Evolutionary conservation across 768 basidiomycete genomes (phyloP), one percentile per base, ranked within the genome.

Genomic region (Jaapia argillacea): DNA sequence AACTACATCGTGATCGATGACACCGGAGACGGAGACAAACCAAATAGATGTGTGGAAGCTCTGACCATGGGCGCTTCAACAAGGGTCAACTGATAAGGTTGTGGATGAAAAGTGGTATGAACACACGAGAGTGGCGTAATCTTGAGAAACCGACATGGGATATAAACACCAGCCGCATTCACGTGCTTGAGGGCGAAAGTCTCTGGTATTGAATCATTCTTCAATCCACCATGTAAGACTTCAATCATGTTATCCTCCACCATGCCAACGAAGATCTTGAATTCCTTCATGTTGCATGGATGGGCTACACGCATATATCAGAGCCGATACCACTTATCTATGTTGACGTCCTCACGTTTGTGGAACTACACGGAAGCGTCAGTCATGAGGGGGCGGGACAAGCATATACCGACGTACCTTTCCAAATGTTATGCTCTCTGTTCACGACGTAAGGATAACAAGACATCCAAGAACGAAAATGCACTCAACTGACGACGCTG

Each of bases 201-300:
- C 57, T 90, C 86, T 0, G 76, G 61, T 3, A 68, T 58, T 2
- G 64, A 45, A 48, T 86, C 81, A 50, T 89, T 85, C 58, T 78
- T 79, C 44, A 88, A 71, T 2, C 67, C 64, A 0, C 74, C 58
- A 40, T 77, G 75, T 6, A 88, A 63, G 25, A 83, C 74, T 54
- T 87, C 77, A 2, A 67, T 74, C 74, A 89, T 73, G 52, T 74
- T 72, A 51, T 85, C 78, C 46, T 75, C 69, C 20, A 72, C 68
- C 28, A 72, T 61, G 4, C 85, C 87, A 16, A 79, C 73, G 45
- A 74, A 78, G 7, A 88, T 54, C 56, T 79, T 81, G 66, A 89
- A 83, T 44, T 87, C 83, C 55, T 85, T 85, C 79, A 85, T 79
- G 53, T 87, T 87, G 55, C 87, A 89, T 24, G 85, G 84, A 59